phyloP scores from a whole-genome alignment of 129 eudicot species.

The Smallanthus sonchifolius region DNA sequence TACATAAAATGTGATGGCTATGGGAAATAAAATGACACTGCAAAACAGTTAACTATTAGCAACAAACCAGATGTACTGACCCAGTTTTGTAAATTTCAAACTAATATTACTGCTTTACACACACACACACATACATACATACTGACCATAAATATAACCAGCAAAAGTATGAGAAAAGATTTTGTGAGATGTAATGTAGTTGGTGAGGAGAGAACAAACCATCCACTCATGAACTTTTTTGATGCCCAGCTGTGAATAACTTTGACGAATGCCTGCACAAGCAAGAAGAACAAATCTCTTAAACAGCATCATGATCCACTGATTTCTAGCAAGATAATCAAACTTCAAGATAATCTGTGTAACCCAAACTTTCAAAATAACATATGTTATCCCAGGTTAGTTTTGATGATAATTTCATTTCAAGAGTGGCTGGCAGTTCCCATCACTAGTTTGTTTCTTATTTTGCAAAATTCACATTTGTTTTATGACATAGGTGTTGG shows the following conservation, averaged over 20 bases:
- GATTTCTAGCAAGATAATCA: not conserved
- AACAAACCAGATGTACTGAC: not conserved
- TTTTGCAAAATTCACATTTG: not conserved
- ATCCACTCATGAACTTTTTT: constrained; percentile 81
- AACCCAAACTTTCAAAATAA: not conserved
- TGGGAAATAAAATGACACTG: constrained; percentile 76
- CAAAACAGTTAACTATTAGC: constrained; percentile 28
- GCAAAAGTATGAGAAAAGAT: not conserved
- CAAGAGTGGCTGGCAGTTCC: not conserved
- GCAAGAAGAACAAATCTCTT: constrained; percentile 2
- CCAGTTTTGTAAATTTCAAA: not conserved
- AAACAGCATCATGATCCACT: not conserved
- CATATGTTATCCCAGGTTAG: not conserved
- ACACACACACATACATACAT: not conserved
- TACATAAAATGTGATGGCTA: constrained; percentile 68
- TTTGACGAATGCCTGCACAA: constrained; percentile 62
- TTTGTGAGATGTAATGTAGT: constrained; percentile 4
- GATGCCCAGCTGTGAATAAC: constrained; percentile 79
- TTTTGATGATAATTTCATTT: not conserved
- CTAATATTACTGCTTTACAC: not conserved
- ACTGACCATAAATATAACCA: not conserved
- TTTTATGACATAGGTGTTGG: not conserved
- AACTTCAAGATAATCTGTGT: not conserved
- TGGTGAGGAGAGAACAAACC: constrained; percentile 37
- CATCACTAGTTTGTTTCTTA: not conserved